These are phyloP conservation scores for Leccinum obscurum DNA, from an alignment of 768 basidiomycete genomes.

Conservation along the genomic window DNA sequence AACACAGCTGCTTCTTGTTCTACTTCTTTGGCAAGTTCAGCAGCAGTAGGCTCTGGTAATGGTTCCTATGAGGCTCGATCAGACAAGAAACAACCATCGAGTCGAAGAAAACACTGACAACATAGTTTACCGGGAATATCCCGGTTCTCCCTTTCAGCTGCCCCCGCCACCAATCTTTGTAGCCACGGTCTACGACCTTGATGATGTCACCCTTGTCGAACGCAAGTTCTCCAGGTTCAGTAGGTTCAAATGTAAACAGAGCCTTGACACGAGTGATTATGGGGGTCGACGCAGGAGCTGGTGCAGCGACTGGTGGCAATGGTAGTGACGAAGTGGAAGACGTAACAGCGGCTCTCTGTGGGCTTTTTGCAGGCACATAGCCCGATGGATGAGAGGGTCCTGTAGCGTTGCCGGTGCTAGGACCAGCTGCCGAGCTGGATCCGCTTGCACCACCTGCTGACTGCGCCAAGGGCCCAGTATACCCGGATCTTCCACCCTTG, in stretches of 20 bases:
- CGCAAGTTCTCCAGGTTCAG: conserved; percentile 85
- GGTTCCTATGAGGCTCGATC: conserved; percentile 54
- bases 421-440: conserved; percentile 28
- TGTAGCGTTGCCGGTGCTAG: conserved; percentile 17
- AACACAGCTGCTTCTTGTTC: conserved; percentile 90
- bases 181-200: conserved; percentile 91
- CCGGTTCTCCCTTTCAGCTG: conserved; percentile 88
- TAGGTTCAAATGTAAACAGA: conserved; percentile 84
- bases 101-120: conserved; percentile 50
- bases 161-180: conserved; percentile 97
- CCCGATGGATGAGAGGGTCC: conserved; percentile 49
- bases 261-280: conserved; percentile 86
- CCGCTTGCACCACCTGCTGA: conserved; percentile 37
- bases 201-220: conserved; percentile 93
- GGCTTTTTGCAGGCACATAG: conserved; percentile 59
- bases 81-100: neutral
- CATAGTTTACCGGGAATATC: conserved; percentile 97
- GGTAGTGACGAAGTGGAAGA: conserved; percentile 31
- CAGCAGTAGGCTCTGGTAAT: conserved; percentile 78
- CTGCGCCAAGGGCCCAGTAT: conserved; percentile 46
- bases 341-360: conserved; percentile 32
- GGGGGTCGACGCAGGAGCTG: conserved; percentile 20
- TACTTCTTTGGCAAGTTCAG: conserved; percentile 76
- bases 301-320: conserved; percentile 18
- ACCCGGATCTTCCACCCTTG: conserved; percentile 72